phyloP scores from a whole-genome alignment of 2,329 filamentous ascomycete genomes.

The Mollisia scopiformis region DNA sequence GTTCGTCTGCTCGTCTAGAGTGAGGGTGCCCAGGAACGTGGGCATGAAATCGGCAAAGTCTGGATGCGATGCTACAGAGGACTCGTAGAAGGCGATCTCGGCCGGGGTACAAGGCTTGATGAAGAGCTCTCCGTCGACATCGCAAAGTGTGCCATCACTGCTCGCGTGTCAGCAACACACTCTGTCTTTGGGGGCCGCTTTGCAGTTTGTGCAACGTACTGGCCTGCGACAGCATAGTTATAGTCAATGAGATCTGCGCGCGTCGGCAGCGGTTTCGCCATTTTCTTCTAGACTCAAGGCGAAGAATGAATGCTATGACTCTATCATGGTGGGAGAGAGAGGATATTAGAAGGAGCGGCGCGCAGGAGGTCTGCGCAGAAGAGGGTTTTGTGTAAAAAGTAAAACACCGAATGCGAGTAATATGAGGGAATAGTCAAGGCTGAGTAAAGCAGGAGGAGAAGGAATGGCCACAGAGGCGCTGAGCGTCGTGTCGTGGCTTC shows the following conservation, averaged over 20 bases:
- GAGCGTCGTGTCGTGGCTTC: conserved; percentile 24
- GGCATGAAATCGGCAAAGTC: conserved; percentile 83
- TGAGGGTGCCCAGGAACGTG: conserved; percentile 78
- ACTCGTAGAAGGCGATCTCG: conserved; percentile 91
- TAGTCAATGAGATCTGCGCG: conserved; percentile 66
- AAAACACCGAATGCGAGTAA: conserved; percentile 9
- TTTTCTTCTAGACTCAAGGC: conserved; percentile 34
- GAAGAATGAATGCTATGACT: conserved; percentile 30
- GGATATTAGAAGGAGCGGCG: conserved; percentile 20
- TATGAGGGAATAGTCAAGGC: conserved; percentile 16
- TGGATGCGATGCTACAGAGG: conserved; percentile 61
- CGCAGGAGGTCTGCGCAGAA: conserved; percentile 11
- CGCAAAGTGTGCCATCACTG: conserved; percentile 89
- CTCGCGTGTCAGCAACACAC: conserved; percentile 20
- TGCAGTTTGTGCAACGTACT: conserved; percentile 59
- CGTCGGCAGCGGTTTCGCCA: conserved; percentile 44
- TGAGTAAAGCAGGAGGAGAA: conserved; percentile 22
- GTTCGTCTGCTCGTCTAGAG: conserved; percentile 61
- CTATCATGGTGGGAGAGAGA: conserved; percentile 35
- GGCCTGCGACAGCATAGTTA: conserved; percentile 78
- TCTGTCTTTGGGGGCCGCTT: not conserved
- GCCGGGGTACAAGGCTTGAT: conserved; percentile 90
- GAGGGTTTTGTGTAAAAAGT: conserved; percentile 14
- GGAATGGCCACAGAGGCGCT: not conserved
- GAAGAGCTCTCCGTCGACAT: conserved; percentile 80